phyloP scores from a whole-genome alignment of 192 early-diverging fungal species.

The Backusella liffmaniae region DNA sequence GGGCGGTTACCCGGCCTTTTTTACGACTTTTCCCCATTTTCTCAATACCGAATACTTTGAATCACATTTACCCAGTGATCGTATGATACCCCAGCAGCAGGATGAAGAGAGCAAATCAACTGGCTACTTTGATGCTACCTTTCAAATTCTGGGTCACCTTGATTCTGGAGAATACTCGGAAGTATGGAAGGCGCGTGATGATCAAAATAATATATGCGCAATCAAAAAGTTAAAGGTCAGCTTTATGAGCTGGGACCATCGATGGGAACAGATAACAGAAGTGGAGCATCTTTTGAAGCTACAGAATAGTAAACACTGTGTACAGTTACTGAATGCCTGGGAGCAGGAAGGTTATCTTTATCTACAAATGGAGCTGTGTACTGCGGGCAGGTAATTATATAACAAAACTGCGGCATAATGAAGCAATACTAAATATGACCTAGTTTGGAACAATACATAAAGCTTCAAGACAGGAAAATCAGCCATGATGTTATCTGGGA shows the following conservation, averaged over 20 bases:
- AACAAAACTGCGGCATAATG: not conserved
- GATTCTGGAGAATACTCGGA: constrained; percentile 83
- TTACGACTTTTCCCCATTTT: constrained; percentile 26
- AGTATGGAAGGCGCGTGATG: constrained; percentile 72
- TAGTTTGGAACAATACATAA: constrained; percentile 16
- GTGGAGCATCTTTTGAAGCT: constrained; percentile 77
- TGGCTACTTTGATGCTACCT: constrained; percentile 75
- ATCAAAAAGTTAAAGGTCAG: constrained; percentile 76
- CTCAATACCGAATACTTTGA: constrained; percentile 32
- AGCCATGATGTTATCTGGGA: constrained; percentile 64
- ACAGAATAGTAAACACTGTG: constrained; percentile 54
- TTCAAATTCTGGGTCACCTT: constrained; percentile 58
- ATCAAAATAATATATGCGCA: constrained; percentile 67
- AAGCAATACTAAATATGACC: not conserved
- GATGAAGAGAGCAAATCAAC: constrained; percentile 10
- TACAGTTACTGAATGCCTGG: constrained; percentile 84
- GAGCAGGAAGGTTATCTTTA: constrained; percentile 87
- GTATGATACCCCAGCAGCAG: constrained; percentile 4
- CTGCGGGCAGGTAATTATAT: constrained; percentile 56
- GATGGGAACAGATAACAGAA: constrained; percentile 73
- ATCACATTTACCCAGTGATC: constrained; percentile 8
- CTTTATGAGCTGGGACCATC: constrained; percentile 69
- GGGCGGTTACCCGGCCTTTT: not conserved
- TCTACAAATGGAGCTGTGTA: constrained; percentile 88
- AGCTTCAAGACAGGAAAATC: constrained; percentile 4